These are phyloP conservation scores for Acer saccharum DNA, from an alignment of 345 rosid species.

Conservation along the genomic window DNA sequence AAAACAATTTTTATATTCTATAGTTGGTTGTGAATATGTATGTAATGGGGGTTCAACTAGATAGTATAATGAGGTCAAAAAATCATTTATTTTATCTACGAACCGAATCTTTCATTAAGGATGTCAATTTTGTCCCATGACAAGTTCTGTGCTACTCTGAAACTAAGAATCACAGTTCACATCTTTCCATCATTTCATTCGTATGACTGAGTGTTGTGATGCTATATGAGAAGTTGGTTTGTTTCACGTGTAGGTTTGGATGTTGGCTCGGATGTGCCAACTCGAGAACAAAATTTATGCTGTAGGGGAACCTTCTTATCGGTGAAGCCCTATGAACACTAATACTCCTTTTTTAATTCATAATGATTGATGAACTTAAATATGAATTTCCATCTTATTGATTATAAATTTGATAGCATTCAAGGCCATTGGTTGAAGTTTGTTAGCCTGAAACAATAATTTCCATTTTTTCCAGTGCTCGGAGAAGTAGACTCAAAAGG, in stretches of 20 bases:
- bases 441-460: background rate
- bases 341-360: background rate
- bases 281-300: conserved; percentile 96
- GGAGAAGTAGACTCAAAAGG: conserved; percentile 72
- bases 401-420: background rate
- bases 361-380: conserved; percentile 1
- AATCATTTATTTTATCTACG: background rate
- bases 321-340: conserved; percentile 46
- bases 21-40: background rate
- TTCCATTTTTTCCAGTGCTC: conserved; percentile 51
- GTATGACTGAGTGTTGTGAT: background rate
- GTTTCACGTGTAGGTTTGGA: conserved; percentile 69
- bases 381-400: conserved; percentile 1
- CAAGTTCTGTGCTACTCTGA: background rate
- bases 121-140: background rate
- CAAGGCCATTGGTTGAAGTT: background rate
- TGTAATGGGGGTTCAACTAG: background rate
- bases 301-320: conserved; percentile 92
- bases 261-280: conserved; percentile 95
- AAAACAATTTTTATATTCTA: background rate
- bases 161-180: background rate
- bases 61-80: background rate
- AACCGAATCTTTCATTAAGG: background rate
- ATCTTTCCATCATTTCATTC: background rate
- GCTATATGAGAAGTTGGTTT: conserved; percentile 9